Base-by-base conservation (phyloP, 306 rosid species). In the Begonia fuchsioides region DNA sequence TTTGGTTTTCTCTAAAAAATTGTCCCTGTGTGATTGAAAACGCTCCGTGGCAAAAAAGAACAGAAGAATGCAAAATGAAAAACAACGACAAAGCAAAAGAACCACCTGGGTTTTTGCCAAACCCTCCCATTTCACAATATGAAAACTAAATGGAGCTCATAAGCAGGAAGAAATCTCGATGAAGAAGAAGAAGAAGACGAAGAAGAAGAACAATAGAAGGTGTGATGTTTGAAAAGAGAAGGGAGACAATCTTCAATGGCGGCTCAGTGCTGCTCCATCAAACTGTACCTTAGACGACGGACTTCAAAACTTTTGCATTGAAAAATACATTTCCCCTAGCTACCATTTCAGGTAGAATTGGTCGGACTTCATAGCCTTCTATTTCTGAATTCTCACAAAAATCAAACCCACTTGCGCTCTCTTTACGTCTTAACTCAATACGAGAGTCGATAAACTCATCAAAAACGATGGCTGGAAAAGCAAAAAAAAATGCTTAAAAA, bases 21-120 rank as follows among this genome's bases (percentile, higher is more conserved):
- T 38, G 56, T 6, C 62, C 78, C 2, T 3, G 57, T 3, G 66
- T 14, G 51, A 82, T 68, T 16, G 75, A 54, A 51, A 44, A 18
- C 12, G 66, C 58, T 0, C 87, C 81, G 43, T 40, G 51, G 49
- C 76, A 66, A 46, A 62, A 57, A 53, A 61, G 44, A 19, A 68
- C 0, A 47, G 40, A 38, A 55, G 50, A 53, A 44, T 26, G 61
- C 50, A 51, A 57, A 57, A 73, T 13, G 6, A 51, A 39, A 51
- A 64, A 47, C 14, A 75, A 7, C 0, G 11, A 51, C 26, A 61
- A 12, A 1, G 57, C 2, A 39, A 14, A 15, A 32, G 46, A 3
- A 15, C 41, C 47, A 39, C 11, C 48, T 46, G 63, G 40, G 68
- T 43, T 53, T 47, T 51, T 15, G 52, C 44, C 38, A 13, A 19